Evolutionary conservation across 75 land plant genomes (phyloP).

Genomic region (Pinus taeda): DNA sequence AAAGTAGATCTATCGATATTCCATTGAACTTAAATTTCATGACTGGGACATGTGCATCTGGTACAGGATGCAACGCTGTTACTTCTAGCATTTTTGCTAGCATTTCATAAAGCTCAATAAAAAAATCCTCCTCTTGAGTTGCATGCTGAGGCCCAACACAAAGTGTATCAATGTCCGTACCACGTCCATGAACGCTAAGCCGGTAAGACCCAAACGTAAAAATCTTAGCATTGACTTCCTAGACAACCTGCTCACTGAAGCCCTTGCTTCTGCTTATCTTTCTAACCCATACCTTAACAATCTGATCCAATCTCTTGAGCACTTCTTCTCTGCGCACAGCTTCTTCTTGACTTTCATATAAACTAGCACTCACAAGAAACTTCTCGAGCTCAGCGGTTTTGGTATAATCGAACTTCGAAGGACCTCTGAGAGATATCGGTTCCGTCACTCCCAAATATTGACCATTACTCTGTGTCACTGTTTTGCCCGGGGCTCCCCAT

Average conservation of each 20-base stretch:
- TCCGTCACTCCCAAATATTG: constrained; percentile 82
- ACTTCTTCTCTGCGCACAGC: constrained; percentile 92
- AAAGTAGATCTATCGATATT: constrained; percentile 88
- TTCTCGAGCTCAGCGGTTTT: constrained; percentile 73
- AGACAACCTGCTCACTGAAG: constrained; percentile 80
- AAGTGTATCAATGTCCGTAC: constrained; percentile 94
- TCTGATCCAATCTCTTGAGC: constrained; percentile 91
- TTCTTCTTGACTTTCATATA: constrained; percentile 92
- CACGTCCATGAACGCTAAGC: constrained; percentile 96
- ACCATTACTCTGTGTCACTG: constrained; percentile 20
- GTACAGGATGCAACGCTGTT: constrained; percentile 88
- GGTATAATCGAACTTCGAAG: constrained; percentile 67
- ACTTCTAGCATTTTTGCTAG: constrained; percentile 85
- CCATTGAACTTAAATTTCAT: constrained; percentile 90
- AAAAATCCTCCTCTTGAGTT: constrained; percentile 94
- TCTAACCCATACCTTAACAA: constrained; percentile 88
- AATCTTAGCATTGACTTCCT: constrained; percentile 94
- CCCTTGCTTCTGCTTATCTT: constrained; percentile 71
- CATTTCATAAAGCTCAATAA: constrained; percentile 75
- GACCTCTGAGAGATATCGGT: constrained; percentile 84
- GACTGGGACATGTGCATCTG: constrained; percentile 97
- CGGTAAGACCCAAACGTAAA: constrained; percentile 98
- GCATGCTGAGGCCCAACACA: constrained; percentile 97
- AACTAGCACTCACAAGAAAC: constrained; percentile 66
- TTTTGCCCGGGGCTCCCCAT: constrained; percentile 31